A percentile compares a stretch with the other conserved stretches of the same genome.
These are phyloP conservation scores for Trametes cubensis DNA, from an alignment of 768 basidiomycete genomes.

Conservation along the genomic window DNA sequence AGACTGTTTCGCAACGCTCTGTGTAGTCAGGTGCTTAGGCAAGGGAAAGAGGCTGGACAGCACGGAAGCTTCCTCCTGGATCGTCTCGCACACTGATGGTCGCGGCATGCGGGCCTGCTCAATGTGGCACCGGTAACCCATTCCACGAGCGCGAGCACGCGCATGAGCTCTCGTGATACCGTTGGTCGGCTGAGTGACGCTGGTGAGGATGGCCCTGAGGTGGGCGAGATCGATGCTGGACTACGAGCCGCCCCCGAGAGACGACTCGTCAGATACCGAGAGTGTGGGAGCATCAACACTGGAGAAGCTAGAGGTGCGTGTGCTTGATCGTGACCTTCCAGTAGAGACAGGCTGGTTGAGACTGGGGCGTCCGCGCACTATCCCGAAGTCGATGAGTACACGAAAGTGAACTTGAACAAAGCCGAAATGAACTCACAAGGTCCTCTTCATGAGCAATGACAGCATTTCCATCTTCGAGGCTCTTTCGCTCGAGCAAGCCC, in stretches of 20 bases:
- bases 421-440: too few relatives aligned
- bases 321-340: conserved; percentile 64
- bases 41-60: conserved; percentile 34
- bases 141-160: conserved; percentile 57
- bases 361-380: conserved; percentile 50
- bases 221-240: conserved; percentile 76
- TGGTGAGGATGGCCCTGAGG: conserved; percentile 58
- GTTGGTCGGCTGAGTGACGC: conserved; percentile 50
- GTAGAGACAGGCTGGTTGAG: conserved; percentile 62
- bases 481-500: conserved; percentile 65
- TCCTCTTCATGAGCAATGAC: too few relatives aligned
- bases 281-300: conserved; percentile 74
- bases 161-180: conserved; percentile 43
- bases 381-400: conserved; percentile 20
- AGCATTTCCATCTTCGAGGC: conserved; percentile 67
- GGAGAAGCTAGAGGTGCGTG: conserved; percentile 58
- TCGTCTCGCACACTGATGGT: conserved; percentile 77
- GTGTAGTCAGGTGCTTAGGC: conserved; percentile 14
- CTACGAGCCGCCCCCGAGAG: conserved; percentile 68
- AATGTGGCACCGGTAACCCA: conserved; percentile 71
- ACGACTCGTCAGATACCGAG: conserved; percentile 68
- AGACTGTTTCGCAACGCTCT: conserved; percentile 12
- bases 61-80: conserved; percentile 66
- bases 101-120: conserved; percentile 67
- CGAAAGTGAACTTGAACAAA: too few relatives aligned